phyloP scores from a whole-genome alignment of 2,329 filamentous ascomycete species.

The Colletotrichum tamarilloi region DNA sequence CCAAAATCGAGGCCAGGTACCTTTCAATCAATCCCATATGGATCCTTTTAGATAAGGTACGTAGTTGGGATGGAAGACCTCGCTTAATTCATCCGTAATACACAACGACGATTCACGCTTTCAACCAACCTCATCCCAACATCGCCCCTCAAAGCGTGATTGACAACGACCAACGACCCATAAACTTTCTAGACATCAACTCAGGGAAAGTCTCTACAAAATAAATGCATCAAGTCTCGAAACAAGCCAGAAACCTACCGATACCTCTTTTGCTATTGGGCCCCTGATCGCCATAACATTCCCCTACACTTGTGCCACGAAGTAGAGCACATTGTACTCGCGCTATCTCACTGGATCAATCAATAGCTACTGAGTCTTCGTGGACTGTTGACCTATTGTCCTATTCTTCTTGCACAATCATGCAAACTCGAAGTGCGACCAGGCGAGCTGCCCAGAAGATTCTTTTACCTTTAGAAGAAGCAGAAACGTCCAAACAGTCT shows the following conservation, averaged over 20 bases:
- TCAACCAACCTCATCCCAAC: neutral
- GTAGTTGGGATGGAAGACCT: neutral
- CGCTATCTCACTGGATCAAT: neutral
- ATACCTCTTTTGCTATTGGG: too few species aligned
- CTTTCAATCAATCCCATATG: too few species aligned
- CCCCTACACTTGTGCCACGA: too few species aligned
- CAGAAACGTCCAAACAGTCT: neutral
- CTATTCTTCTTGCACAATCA: neutral
- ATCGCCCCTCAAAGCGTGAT: neutral
- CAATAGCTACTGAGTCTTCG: neutral
- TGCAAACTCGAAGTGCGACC: neutral
- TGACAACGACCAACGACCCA: neutral
- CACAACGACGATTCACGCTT: too few species aligned
- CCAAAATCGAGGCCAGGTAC: neutral
- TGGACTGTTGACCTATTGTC: too few species aligned
- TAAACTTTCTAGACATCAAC: neutral
- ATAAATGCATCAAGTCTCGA: neutral
- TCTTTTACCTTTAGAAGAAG: neutral
- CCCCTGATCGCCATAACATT: too few species aligned
- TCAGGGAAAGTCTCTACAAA: neutral
- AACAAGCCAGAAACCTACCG: neutral
- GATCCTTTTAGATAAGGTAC: neutral
- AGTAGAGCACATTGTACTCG: neutral
- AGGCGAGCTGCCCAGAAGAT: too few species aligned
- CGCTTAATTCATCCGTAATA: neutral